Percentiles rank a stretch among this genome's conserved stretches.
Evolutionary conservation across 495 filamentous ascomycete genomes (phyloP).

Genomic region (Penicillium crystallinum): DNA sequence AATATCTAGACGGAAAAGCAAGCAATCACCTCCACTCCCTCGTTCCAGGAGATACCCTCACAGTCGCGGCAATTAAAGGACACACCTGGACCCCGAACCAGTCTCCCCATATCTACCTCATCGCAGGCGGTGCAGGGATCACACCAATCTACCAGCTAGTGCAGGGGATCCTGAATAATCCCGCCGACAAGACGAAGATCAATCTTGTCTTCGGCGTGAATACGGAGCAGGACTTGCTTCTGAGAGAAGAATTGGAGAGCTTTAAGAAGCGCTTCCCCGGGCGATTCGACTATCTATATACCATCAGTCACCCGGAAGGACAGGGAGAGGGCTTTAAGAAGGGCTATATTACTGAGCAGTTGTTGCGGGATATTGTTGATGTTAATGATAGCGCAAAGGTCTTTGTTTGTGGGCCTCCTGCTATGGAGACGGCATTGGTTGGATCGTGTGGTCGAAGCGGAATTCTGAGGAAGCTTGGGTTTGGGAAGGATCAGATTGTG

Average conservation of each 20-base stretch:
- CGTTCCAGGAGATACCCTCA: conserved; percentile 52
- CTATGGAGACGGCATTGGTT: conserved; percentile 54
- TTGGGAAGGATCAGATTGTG: conserved; percentile 48
- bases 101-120: conserved; percentile 49
- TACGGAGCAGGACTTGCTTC: conserved; percentile 55
- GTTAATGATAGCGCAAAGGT: conserved; percentile 47
- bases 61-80: conserved; percentile 47
- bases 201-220: conserved; percentile 64
- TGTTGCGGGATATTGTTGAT: conserved; percentile 47
- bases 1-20: conserved; percentile 58
- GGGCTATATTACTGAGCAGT: conserved; percentile 52
- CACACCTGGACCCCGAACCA: conserved; percentile 53
- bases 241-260: conserved; percentile 48
- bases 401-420: conserved; percentile 61
- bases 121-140: conserved; percentile 61
- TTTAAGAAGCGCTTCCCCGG: conserved; percentile 50
- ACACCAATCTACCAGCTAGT: conserved; percentile 59
- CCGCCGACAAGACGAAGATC: conserved; percentile 56
- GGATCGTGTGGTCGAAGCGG: conserved; percentile 35
- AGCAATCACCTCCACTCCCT: conserved; percentile 58
- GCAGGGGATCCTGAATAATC: conserved; percentile 57
- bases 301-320: conserved; percentile 46
- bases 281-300: conserved; percentile 55
- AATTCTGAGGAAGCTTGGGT: conserved; percentile 49
- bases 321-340: conserved; percentile 33